These are phyloP conservation scores for Babesia divergens DNA, from an alignment of 169 alveolate genomes.

Conservation along the genomic window DNA sequence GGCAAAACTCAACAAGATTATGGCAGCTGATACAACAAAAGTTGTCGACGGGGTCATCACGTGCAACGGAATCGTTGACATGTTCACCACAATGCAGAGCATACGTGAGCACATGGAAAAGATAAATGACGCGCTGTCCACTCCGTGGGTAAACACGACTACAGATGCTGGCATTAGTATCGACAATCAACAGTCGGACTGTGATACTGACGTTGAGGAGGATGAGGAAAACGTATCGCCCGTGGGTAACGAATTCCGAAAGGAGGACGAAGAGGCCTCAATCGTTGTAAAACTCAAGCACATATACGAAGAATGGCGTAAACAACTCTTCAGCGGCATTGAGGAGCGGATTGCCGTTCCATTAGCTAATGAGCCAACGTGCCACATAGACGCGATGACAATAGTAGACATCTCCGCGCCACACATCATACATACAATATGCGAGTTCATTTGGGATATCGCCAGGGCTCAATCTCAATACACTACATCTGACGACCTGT, in stretches of 20 bases:
- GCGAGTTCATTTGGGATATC: conserved; percentile 6
- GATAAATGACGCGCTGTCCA: neutral
- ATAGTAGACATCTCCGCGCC: conserved; percentile 3
- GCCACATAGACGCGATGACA: neutral
- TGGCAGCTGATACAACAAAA: neutral
- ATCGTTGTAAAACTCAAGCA: neutral
- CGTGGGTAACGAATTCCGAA: neutral
- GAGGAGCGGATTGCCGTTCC: conserved; percentile 8
- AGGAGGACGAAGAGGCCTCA: neutral
- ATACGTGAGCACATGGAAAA: neutral
- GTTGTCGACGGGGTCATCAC: neutral
- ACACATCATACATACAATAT: neutral
- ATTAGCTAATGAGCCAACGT: neutral
- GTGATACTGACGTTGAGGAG: neutral
- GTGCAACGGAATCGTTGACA: neutral
- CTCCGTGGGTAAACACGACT: neutral
- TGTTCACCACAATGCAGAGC: neutral
- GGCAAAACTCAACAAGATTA: conserved; percentile 3
- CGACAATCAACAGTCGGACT: neutral
- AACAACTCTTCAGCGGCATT: neutral
- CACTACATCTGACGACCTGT: neutral
- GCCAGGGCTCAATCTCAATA: neutral
- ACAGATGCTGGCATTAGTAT: neutral
- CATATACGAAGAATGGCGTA: neutral
- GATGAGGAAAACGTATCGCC: neutral